phyloP scores from a whole-genome alignment of 1,139 yeast species.

The Geotrichum phurueaensis region DNA sequence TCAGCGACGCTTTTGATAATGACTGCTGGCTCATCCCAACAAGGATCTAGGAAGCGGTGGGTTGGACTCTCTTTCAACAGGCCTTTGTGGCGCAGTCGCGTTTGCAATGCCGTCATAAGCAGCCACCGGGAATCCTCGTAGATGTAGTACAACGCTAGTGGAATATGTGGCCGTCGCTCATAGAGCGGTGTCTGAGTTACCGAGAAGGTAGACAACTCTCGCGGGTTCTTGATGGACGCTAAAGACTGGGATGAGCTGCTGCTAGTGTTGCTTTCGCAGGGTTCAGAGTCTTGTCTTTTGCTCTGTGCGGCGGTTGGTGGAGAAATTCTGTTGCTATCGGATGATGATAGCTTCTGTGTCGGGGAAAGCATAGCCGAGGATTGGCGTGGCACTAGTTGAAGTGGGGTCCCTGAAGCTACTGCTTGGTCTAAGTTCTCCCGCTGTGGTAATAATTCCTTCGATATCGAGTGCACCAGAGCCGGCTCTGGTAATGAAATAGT shows the following conservation, averaged over 20 bases:
- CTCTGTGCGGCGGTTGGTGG: not conserved
- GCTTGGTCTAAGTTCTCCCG: not conserved
- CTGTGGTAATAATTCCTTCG: not conserved
- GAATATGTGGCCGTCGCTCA: not conserved
- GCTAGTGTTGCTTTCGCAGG: not conserved
- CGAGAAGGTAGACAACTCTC: not conserved
- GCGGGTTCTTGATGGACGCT: not conserved
- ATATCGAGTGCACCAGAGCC: not conserved
- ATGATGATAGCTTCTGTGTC: not conserved
- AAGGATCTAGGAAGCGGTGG: not conserved
- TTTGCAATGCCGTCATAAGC: not conserved
- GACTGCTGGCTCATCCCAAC: not conserved
- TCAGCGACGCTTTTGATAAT: not conserved
- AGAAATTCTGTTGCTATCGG: not conserved
- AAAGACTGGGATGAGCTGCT: not conserved
- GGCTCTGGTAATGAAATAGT: not conserved
- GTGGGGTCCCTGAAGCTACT: not conserved
- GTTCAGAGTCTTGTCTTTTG: not conserved
- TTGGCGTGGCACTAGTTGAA: not conserved
- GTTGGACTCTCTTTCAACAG: not conserved
- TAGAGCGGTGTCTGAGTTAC: not conserved
- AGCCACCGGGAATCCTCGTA: not conserved
- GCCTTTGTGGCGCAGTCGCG: not conserved
- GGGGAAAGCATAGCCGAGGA: not conserved
- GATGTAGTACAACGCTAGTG: not conserved